Conservation (phyloP, 2,329 filamentous ascomycete species). For the Tolypocladium cylindrosporum region DNA sequence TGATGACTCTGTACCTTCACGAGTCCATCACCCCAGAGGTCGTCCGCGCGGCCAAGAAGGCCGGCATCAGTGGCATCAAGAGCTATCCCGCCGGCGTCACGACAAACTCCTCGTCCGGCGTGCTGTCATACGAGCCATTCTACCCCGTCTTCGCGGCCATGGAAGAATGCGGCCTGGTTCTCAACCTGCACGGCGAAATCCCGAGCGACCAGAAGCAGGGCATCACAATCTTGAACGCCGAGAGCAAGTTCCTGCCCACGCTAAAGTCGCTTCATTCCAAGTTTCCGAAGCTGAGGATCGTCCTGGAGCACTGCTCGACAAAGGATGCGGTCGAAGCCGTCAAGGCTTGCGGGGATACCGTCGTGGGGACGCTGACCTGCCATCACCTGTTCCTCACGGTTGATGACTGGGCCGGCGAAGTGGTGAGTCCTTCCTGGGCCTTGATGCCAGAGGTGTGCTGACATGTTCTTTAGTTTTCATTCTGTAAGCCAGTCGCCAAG, state of each 20-base stretch:
- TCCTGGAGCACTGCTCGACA: slow-evolving; percentile 79
- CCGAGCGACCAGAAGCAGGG: slow-evolving; percentile 38
- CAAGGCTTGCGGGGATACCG: slow-evolving; percentile 62
- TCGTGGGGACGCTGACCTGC: slow-evolving; percentile 72
- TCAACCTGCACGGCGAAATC: slow-evolving; percentile 92
- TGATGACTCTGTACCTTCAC: slow-evolving; percentile 57
- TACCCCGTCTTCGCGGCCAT: slow-evolving; percentile 81
- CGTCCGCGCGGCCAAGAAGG: slow-evolving; percentile 62
- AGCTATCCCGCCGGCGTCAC: slow-evolving; percentile 57
- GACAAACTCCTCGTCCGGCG: slow-evolving; percentile 59
- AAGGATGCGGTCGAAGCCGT: slow-evolving; percentile 73
- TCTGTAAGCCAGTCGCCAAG: slow-evolving; percentile 72
- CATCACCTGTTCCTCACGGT: slow-evolving; percentile 73
- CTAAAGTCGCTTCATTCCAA: slow-evolving; percentile 60
- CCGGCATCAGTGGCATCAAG: slow-evolving; percentile 65
- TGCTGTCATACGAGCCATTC: slow-evolving; percentile 59
- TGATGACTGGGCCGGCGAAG: slow-evolving; percentile 1
- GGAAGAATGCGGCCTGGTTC: slow-evolving; percentile 71
- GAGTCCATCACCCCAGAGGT: slow-evolving; percentile 54
- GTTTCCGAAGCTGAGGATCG: slow-evolving; percentile 63
- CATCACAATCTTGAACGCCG: slow-evolving; percentile 24
- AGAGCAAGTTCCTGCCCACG: slow-evolving; percentile 65
- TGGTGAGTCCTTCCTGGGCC: neutral
- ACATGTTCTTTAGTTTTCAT: slow-evolving; percentile 40
- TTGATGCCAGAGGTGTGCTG: slow-evolving; percentile 31